Conservation (phyloP, 2,329 filamentous ascomycete genomes). For the Apiospora hydei region DNA sequence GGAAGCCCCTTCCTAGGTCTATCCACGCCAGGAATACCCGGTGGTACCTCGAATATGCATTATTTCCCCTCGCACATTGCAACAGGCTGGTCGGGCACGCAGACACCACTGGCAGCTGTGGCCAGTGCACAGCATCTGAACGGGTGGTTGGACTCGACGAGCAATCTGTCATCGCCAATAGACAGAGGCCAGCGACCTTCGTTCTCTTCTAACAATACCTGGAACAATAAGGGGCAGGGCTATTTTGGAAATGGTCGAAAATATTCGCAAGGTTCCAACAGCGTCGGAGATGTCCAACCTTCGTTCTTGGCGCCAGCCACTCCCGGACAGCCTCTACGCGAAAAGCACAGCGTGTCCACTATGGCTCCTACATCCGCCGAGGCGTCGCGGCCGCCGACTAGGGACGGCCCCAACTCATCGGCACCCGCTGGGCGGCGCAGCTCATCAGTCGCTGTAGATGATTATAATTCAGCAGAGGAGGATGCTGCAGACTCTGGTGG, state of each 20-base stretch:
- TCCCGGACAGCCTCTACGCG: constrained; percentile 37
- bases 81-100: constrained; percentile 74
- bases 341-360: constrained; percentile 17
- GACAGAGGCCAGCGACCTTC: constrained; percentile 47
- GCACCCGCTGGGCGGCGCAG: constrained; percentile 31
- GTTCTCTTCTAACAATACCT: constrained; percentile 55
- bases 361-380: constrained; percentile 58
- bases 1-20: constrained; percentile 62
- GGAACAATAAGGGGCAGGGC: constrained; percentile 43
- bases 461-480: constrained; percentile 24
- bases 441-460: constrained; percentile 33
- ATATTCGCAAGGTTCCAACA: constrained; percentile 15
- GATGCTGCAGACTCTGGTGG: constrained; percentile 45
- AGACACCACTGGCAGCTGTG: constrained; percentile 81
- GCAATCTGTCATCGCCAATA: constrained; percentile 3
- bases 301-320: constrained; percentile 67
- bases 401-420: constrained; percentile 44
- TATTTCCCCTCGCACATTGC: constrained; percentile 84
- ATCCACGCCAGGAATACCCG: constrained; percentile 69
- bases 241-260: constrained; percentile 12
- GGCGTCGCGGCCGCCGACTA: constrained; percentile 61
- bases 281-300: constrained; percentile 65
- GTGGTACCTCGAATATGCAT: constrained; percentile 78
- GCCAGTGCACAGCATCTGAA: constrained; percentile 71
- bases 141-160: constrained; percentile 52